These are phyloP conservation scores for Tetrapyrgos nigripes DNA, from an alignment of 1,284 basidiomycete species.

Conservation along the genomic window DNA sequence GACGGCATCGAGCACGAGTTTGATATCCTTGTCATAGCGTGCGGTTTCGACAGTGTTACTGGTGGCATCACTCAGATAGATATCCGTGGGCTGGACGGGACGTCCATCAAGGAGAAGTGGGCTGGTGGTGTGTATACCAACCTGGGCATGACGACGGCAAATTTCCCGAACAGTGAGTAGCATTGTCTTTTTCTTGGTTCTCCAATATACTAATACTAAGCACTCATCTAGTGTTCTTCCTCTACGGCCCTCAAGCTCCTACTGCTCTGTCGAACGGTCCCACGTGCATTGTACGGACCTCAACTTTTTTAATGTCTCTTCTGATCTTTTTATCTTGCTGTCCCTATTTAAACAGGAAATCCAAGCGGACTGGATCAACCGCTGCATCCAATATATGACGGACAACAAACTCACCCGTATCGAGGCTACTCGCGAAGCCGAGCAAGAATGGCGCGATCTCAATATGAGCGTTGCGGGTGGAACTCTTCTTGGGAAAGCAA, in stretches of 20 bases:
- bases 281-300: slow-evolving; percentile 24
- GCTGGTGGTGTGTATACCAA: slow-evolving; percentile 25
- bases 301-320: background rate
- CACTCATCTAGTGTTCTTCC: slow-evolving; percentile 24
- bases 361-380: slow-evolving; percentile 29
- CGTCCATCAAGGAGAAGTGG: slow-evolving; percentile 29
- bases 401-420: slow-evolving; percentile 22
- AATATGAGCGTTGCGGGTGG: background rate
- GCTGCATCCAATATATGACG: slow-evolving; percentile 24
- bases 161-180: slow-evolving; percentile 25
- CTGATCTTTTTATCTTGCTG: background rate
- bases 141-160: slow-evolving; percentile 22
- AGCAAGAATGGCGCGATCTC: slow-evolving; percentile 20
- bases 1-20: slow-evolving; percentile 28
- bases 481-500: background rate
- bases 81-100: slow-evolving; percentile 25
- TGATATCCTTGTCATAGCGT: slow-evolving; percentile 28
- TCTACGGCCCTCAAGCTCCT: slow-evolving; percentile 30
- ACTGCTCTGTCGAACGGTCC: slow-evolving; percentile 31
- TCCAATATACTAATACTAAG: background rate
- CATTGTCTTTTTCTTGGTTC: background rate
- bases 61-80: slow-evolving; percentile 30
- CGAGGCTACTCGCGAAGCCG: slow-evolving; percentile 23
- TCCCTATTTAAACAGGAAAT: slow-evolving; percentile 20
- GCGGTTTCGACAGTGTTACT: slow-evolving; percentile 31